Base-by-base conservation (phyloP, 148 eudicot genomes). In the Vaccinium vitisidaea region DNA sequence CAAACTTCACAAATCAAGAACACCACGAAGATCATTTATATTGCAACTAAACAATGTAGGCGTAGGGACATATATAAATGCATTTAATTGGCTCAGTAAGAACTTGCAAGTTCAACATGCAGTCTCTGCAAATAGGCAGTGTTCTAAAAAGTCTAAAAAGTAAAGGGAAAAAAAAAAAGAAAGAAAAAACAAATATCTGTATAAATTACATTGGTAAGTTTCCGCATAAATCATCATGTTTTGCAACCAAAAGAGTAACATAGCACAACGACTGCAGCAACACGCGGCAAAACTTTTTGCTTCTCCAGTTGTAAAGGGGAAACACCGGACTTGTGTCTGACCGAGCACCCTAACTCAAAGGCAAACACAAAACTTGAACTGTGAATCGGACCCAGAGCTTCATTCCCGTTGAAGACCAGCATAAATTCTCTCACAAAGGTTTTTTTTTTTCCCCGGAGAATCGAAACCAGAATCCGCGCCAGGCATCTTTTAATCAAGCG, bases 311-410 rank as follows among this genome's bases (percentile, higher is more conserved):
- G 3, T 23, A n/a, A 65, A 11, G 36, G 36, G 23, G 77, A 55
- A 73, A 71, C 61, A 48, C 61, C 27, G 10, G 43, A 36, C 55
- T 69, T 9, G 18, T 12, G 5, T n/a, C 58, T 65, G 25, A 56
- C 77, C 6, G 55, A 32, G 53, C 80, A 43, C 1, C 1, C 1
- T 5, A 84, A 9, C 30, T 36, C 46, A 14, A 48, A 18, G 32
- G 53, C 69, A 11, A 81, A 58, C 50, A 81, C 81, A 74, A 84
- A 75, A 85, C 83, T 58, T 30, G 67, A 86, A 70, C 54, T 18
- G 71, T 46, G 48, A 89, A 87, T 93, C 94, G 84, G 98, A 93
- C 92, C 98, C 98, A 87, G 86, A 83, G 98, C 97, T 94, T 94
- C 97, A 92, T 94, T 95, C 94, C 98, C 94, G 81, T 85, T 82